phyloP scores from a whole-genome alignment of 176 grass and related monocot genomes.

The Alopecurus myosuroides region DNA sequence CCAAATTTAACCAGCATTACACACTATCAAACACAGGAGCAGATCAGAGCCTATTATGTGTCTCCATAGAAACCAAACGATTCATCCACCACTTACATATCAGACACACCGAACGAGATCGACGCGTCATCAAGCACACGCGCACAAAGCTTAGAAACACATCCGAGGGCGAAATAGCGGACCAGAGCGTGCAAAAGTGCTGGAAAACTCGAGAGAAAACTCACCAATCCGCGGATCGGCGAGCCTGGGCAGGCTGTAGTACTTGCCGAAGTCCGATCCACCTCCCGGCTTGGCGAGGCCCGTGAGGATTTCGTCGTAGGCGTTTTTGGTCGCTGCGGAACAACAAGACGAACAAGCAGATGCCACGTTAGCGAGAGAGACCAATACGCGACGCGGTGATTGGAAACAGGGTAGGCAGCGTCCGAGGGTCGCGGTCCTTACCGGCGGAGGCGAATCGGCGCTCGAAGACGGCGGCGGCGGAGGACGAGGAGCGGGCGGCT shows the following conservation, averaged over 20 bases:
- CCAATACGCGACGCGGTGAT: neutral
- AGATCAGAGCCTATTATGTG: neutral
- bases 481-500: constrained; percentile 27
- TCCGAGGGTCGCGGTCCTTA: constrained; percentile 4
- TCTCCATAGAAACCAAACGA: neutral
- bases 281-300: constrained; percentile 69
- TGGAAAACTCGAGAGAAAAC: neutral
- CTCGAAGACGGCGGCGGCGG: constrained; percentile 56
- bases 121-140: neutral
- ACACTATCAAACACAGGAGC: neutral
- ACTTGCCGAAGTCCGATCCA: constrained; percentile 66
- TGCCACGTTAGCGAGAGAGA: neutral
- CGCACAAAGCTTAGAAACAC: neutral
- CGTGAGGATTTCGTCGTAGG: constrained; percentile 80
- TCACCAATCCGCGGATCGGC: constrained; percentile 81
- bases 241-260: constrained; percentile 87
- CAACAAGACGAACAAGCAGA: neutral
- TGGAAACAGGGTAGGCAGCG: neutral
- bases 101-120: neutral
- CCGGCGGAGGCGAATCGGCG: constrained; percentile 81
- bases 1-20: neutral
- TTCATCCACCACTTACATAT: neutral
- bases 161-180: neutral
- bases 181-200: neutral
- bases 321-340: constrained; percentile 60